Conservation (phyloP, 495 filamentous ascomycete species). For the Daldinia grandis region DNA sequence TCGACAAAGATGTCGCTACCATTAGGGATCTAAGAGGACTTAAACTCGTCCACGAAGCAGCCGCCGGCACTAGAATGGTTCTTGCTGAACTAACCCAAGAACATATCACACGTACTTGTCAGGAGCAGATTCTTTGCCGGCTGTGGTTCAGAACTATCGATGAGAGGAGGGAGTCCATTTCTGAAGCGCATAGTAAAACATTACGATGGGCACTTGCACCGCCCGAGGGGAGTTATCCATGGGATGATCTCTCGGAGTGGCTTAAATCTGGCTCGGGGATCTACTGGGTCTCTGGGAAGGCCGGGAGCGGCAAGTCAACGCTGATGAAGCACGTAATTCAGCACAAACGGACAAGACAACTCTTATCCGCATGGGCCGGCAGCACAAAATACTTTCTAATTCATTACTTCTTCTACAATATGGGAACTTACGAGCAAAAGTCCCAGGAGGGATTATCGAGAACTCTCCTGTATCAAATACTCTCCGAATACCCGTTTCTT, state of each 20-base stretch:
- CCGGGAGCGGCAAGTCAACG: conserved; percentile 39
- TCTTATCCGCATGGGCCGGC: conserved; percentile 7
- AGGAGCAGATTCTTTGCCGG: conserved; percentile 4
- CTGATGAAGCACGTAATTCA: conserved; percentile 34
- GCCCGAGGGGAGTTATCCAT: neutral
- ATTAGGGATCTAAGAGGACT: neutral
- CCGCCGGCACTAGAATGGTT: neutral
- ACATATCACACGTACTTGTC: neutral
- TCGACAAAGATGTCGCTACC: neutral
- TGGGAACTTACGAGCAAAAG: conserved; percentile 46
- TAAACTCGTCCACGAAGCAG: conserved; percentile 7
- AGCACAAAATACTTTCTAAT: neutral
- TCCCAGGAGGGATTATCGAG: conserved; percentile 46
- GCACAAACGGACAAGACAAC: neutral
- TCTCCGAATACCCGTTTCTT: conserved; percentile 16
- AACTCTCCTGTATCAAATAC: conserved; percentile 45
- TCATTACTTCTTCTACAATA: conserved; percentile 48
- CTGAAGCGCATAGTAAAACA: conserved; percentile 15
- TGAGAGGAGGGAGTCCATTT: conserved; percentile 17
- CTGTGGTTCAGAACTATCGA: conserved; percentile 29
- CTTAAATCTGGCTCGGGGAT: conserved; percentile 20
- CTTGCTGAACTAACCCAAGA: conserved; percentile 3
- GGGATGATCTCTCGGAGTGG: conserved; percentile 40
- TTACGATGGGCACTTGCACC: conserved; percentile 30
- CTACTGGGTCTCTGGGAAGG: conserved; percentile 37